These are phyloP conservation scores for Salix udensis DNA, from an alignment of 345 rosid genomes.

Conservation along the genomic window DNA sequence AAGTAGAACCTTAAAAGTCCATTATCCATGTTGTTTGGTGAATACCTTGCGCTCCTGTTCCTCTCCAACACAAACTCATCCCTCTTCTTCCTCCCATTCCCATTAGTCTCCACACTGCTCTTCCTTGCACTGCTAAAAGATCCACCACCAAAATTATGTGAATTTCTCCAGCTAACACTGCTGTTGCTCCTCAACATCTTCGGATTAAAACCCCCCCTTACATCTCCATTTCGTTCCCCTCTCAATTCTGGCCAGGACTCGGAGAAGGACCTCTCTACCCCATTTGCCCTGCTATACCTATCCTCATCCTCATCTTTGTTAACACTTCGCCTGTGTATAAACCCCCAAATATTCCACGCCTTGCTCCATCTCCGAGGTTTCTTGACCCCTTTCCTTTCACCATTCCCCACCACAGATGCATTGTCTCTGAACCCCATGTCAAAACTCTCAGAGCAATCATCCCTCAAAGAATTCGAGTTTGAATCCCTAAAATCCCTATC, in stretches of 20 bases:
- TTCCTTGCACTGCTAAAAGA: constrained; percentile 46
- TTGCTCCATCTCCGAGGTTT: constrained; percentile 79
- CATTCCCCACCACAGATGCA: constrained; percentile 47
- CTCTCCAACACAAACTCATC: constrained; percentile 69
- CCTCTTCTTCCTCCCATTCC: constrained; percentile 55
- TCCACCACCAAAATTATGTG: constrained; percentile 37
- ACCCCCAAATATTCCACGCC: constrained; percentile 80
- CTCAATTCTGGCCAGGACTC: constrained; percentile 88
- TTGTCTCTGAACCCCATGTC: constrained; percentile 58
- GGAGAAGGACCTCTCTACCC: constrained; percentile 68
- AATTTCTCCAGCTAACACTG: constrained; percentile 93
- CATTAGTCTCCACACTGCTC: constrained; percentile 53
- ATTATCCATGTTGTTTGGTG: constrained; percentile 64
- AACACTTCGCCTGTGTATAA: constrained; percentile 60
- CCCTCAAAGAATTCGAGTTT: constrained; percentile 67
- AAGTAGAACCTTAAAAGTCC: constrained; percentile 80
- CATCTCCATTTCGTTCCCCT: constrained; percentile 57
- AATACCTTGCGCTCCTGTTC: constrained; percentile 80
- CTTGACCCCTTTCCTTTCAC: constrained; percentile 54
- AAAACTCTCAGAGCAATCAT: constrained; percentile 69
- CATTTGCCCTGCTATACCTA: constrained; percentile 56
- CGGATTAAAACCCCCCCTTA: constrained; percentile 56
- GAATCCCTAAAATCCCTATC: constrained; percentile 53
- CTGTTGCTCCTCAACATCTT: constrained; percentile 84
- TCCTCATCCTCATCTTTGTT: constrained; percentile 72